A percentile compares a stretch with the other conserved stretches of the same genome.
Conservation (phyloP, 768 basidiomycete species). For the Rhizopogon vesiculosus region DNA sequence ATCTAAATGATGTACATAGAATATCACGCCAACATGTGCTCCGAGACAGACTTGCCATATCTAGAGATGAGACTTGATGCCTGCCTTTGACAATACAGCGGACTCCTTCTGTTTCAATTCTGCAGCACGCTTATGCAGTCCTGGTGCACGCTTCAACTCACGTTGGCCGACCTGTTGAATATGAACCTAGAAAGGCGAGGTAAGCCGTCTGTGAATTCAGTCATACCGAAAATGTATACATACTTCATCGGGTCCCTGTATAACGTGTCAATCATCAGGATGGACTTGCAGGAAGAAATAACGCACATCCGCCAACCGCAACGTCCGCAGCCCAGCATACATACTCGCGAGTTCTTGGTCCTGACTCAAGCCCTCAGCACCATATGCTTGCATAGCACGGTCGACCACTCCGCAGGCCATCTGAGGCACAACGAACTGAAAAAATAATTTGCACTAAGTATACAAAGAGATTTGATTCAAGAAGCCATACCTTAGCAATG, state of each 20-base stretch:
- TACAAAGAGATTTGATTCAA: background rate
- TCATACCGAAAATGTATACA: constrained; percentile 15
- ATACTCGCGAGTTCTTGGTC: constrained; percentile 77
- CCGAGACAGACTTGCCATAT: too few relatives aligned
- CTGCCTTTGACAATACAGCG: constrained; percentile 53
- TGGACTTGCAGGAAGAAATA: background rate
- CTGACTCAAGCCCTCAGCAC: constrained; percentile 94
- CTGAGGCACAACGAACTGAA: constrained; percentile 88
- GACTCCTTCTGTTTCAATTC: constrained; percentile 59
- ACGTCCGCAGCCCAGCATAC: constrained; percentile 80
- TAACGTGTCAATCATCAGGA: constrained; percentile 4
- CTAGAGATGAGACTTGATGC: constrained; percentile 55
- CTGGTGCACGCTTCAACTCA: constrained; percentile 77
- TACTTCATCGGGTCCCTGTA: constrained; percentile 76
- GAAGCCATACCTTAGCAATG: constrained; percentile 76
- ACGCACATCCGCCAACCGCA: constrained; percentile 83
- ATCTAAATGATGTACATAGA: background rate
- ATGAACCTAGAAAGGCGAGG: constrained; percentile 58
- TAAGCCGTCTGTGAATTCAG: background rate
- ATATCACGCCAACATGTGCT: background rate
- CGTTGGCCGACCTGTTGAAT: constrained; percentile 92
- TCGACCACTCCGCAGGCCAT: constrained; percentile 90
- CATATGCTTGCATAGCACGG: constrained; percentile 93
- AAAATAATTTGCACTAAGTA: background rate
- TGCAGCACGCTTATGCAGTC: constrained; percentile 47